Percentiles rank a stretch among this genome's conserved stretches.
phyloP scores from a whole-genome alignment of 2,329 filamentous ascomycete species.

The Fusarium austroafricanum region DNA sequence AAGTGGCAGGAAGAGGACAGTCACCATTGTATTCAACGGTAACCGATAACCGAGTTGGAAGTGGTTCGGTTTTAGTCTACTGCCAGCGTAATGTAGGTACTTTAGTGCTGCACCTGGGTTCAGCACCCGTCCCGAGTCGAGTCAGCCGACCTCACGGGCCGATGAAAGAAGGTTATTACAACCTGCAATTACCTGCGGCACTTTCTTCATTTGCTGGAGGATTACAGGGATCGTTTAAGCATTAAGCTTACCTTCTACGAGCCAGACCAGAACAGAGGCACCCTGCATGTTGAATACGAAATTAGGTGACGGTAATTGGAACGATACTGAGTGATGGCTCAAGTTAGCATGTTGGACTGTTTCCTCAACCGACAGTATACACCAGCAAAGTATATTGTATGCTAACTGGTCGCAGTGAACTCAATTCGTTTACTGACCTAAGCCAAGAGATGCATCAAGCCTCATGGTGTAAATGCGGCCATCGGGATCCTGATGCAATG shows the following conservation, averaged over 20 bases:
- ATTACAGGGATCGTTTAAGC: constrained; percentile 19
- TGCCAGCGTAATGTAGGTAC: background rate
- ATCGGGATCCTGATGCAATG: background rate
- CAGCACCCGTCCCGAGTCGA: background rate
- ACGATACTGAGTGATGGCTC: too few relatives aligned
- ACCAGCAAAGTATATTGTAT: background rate
- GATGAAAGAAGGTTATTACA: constrained; percentile 16
- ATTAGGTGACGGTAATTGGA: background rate
- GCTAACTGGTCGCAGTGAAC: background rate
- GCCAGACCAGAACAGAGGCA: constrained; percentile 7
- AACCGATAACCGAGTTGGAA: constrained; percentile 3
- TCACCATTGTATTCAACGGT: background rate
- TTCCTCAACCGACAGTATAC: background rate
- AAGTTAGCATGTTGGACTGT: background rate
- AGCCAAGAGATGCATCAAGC: background rate
- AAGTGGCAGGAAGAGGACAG: background rate
- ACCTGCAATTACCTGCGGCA: constrained; percentile 13
- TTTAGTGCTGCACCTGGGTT: background rate
- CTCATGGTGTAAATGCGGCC: background rate
- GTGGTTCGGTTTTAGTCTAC: background rate
- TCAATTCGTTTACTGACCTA: background rate
- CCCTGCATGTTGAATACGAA: background rate
- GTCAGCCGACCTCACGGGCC: constrained; percentile 8
- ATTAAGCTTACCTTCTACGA: constrained; percentile 18
- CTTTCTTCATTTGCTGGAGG: constrained; percentile 4